Conservation (phyloP, 140 eudicot genomes). For the Stevia rebaudiana region DNA sequence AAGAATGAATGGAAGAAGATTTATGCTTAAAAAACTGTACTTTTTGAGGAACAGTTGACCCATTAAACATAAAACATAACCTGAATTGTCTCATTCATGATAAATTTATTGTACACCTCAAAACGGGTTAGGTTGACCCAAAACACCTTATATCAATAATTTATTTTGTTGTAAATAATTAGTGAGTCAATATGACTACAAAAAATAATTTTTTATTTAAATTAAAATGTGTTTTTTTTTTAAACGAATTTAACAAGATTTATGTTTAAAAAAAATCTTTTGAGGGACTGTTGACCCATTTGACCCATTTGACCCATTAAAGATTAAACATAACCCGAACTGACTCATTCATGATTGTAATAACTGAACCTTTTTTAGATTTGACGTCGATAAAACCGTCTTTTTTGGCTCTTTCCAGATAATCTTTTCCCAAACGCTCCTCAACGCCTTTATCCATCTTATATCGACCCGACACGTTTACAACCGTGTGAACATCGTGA, state of each 20-base stretch:
- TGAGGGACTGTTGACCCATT: not conserved
- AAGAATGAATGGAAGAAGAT: too few species aligned
- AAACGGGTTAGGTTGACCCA: not conserved
- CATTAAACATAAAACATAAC: too few species aligned
- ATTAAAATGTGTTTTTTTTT: too few species aligned
- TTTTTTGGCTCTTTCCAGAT: constrained; percentile 49
- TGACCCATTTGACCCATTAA: not conserved
- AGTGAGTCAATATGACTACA: not conserved
- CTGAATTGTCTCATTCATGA: too few species aligned
- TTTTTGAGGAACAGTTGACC: too few species aligned
- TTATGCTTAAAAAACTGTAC: too few species aligned
- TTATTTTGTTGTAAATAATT: not conserved
- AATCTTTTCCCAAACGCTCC: constrained; percentile 57
- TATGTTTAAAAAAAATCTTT: not conserved
- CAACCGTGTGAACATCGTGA: constrained; percentile 47
- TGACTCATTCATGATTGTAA: not conserved
- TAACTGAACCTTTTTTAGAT: constrained; percentile 35
- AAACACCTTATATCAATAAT: not conserved
- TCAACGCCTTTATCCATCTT: constrained; percentile 61
- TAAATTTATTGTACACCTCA: not conserved
- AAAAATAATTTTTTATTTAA: not conserved
- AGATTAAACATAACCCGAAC: not conserved
- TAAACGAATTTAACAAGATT: not conserved
- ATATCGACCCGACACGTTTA: constrained; percentile 77
- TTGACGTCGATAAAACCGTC: constrained; percentile 62